phyloP scores from a whole-genome alignment of 2,329 filamentous ascomycete species.

The Leptosphaerulina australis region DNA sequence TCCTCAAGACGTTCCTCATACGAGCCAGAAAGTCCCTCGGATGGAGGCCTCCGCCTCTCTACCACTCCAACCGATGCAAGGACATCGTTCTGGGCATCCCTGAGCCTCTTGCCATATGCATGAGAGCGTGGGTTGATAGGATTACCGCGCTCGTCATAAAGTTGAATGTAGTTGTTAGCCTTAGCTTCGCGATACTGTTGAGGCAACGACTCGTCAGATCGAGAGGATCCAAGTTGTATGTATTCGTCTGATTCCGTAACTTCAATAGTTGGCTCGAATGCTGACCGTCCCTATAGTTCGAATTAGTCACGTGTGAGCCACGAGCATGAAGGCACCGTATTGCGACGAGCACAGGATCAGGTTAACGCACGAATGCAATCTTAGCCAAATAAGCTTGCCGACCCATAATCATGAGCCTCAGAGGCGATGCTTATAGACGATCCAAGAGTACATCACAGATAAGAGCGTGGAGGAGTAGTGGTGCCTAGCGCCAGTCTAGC shows the following conservation, averaged over 20 bases:
- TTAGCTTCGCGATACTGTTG: constrained; percentile 29
- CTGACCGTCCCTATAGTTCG: constrained; percentile 48
- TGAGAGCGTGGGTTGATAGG: constrained; percentile 52
- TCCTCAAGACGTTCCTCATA: constrained; percentile 37
- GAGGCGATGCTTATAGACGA: not conserved
- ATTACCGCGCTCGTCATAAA: constrained; percentile 54
- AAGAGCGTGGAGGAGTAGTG: constrained; percentile 1
- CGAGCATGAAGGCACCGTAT: not conserved
- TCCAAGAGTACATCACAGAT: not conserved
- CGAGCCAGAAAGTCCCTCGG: constrained; percentile 34
- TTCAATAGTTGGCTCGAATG: constrained; percentile 46
- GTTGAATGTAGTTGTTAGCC: constrained; percentile 43
- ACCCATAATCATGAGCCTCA: constrained; percentile 32
- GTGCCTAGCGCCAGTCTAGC: not conserved
- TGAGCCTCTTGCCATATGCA: constrained; percentile 48
- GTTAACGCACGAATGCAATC: constrained; percentile 44
- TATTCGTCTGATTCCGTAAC: constrained; percentile 34
- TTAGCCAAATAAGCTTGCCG: constrained; percentile 47
- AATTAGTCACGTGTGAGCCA: constrained; percentile 22
- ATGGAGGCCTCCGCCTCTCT: constrained; percentile 44
- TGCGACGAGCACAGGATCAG: not conserved
- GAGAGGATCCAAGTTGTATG: constrained; percentile 34
- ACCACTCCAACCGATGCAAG: constrained; percentile 56
- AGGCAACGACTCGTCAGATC: constrained; percentile 30
- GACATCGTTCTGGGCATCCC: constrained; percentile 56